Base-by-base conservation (phyloP, 345 rosid species). In the Sisymbrium altissimum region DNA sequence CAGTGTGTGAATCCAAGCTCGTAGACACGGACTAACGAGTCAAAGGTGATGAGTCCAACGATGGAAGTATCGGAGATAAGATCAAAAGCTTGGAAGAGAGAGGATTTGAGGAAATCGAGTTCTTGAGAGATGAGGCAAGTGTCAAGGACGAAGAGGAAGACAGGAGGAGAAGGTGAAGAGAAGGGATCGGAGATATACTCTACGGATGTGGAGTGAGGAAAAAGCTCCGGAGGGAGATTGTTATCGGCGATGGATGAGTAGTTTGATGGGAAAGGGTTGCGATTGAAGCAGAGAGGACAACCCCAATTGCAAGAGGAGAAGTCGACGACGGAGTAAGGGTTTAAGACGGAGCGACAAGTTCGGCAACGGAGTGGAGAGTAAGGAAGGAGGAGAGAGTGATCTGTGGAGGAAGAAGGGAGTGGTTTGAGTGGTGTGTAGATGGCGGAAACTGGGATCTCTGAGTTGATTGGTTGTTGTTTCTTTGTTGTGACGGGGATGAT, bases 351-450 rank as follows among this genome's bases (percentile, higher is more conserved):
- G 68, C 96, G 92, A 76, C 99, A 95, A 40, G 81, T 84, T 29
- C 96, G 92, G 83, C 97, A 92, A 60, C 97, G 97, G 64, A 92
- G 97, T 15, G 99, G 97, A 65, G 89, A 52, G 82, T 92, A 87
- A 44, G 97, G 88, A 18, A 95, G 88, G 41, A 85, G 79, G 13
- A 84, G 76, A 3, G 93, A 85, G 63, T 87, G 75, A 67, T 71
- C 68, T 9, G 52, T 8, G 10, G 61, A 72, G 5, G 93, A 85
- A 4, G 91, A 84, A 3, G 1, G 8, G 65, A 86, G 86, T 60
- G 78, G 80, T 80, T 83, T 91, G 75, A 91, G 80, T 7, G 97
- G 96, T 53, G 92, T 86, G 84, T 92, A 95, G 68, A 95, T 80
- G 61, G 87, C 93, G 41, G 96, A 88, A 33, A 95, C 87, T 41